Evolutionary conservation across 2,329 filamentous ascomycete species (phyloP).

Genomic region (Sporothrix pseudoabietina): DNA sequence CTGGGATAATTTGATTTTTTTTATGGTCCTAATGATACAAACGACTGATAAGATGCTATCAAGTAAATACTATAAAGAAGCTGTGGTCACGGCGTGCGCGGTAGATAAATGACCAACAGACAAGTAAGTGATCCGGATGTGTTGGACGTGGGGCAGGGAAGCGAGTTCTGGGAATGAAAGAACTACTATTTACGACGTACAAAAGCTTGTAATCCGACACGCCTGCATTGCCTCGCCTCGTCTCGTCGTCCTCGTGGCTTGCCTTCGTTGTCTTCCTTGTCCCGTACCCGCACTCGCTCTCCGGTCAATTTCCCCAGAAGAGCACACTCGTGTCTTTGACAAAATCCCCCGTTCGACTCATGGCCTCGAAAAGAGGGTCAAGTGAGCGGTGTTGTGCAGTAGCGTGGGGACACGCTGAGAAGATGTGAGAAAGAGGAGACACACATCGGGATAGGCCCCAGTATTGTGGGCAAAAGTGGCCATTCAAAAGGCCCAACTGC

Average conservation of each 20-base stretch:
- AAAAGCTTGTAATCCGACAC: too few relatives aligned
- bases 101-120: not conserved
- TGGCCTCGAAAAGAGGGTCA: not conserved
- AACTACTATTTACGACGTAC: not conserved
- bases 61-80: not conserved
- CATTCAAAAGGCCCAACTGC: not conserved
- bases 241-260: not conserved
- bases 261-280: not conserved
- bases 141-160: not conserved
- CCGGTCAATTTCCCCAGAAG: not conserved
- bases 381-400: constrained; percentile 15
- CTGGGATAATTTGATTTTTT: not conserved
- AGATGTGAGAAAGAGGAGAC: not conserved
- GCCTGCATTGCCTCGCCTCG: not conserved
- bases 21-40: not conserved
- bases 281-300: not conserved
- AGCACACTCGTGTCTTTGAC: not conserved
- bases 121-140: not conserved
- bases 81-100: not conserved
- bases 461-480: not conserved
- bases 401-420: not conserved
- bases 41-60: not conserved
- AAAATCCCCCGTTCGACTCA: constrained; percentile 20
- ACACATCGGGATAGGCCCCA: not conserved
- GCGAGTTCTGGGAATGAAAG: not conserved